These are phyloP conservation scores for Russula virescens DNA, from an alignment of 768 basidiomycete species.

Conservation along the genomic window DNA sequence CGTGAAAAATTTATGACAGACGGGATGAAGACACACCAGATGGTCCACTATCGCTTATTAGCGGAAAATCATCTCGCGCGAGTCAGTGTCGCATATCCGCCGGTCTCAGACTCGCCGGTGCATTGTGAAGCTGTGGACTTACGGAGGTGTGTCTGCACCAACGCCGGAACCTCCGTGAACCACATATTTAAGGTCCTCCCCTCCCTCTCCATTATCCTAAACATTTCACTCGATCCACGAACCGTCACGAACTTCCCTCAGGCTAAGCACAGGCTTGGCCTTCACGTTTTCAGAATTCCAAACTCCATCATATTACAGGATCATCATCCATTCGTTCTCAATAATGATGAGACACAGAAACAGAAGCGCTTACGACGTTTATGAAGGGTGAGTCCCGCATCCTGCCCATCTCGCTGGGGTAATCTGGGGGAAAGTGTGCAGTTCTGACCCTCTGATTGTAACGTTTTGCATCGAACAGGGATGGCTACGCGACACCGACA, in stretches of 20 bases:
- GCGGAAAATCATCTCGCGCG: not conserved
- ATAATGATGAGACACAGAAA: not conserved
- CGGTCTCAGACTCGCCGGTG: not conserved
- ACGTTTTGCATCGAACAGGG: not conserved
- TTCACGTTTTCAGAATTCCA: not conserved
- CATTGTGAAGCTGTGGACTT: constrained; percentile 8
- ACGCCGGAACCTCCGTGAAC: not conserved
- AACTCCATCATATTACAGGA: too few relatives aligned
- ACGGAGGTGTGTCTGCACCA: not conserved
- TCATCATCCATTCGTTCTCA: not conserved
- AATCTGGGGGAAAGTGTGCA: too few relatives aligned
- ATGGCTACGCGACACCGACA: not conserved
- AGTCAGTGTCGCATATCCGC: not conserved
- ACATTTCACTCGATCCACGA: not conserved
- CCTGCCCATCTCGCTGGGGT: too few relatives aligned
- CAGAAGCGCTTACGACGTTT: not conserved
- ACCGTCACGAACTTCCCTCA: not conserved
- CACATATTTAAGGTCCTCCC: constrained; percentile 1
- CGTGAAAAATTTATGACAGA: not conserved
- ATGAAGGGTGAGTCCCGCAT: constrained; percentile 5
- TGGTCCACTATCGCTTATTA: not conserved
- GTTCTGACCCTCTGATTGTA: not conserved
- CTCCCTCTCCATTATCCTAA: not conserved
- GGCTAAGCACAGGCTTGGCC: not conserved
- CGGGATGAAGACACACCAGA: not conserved